Conservation (phyloP, 148 eudicot species). For the Heliamphora exappendiculata region DNA sequence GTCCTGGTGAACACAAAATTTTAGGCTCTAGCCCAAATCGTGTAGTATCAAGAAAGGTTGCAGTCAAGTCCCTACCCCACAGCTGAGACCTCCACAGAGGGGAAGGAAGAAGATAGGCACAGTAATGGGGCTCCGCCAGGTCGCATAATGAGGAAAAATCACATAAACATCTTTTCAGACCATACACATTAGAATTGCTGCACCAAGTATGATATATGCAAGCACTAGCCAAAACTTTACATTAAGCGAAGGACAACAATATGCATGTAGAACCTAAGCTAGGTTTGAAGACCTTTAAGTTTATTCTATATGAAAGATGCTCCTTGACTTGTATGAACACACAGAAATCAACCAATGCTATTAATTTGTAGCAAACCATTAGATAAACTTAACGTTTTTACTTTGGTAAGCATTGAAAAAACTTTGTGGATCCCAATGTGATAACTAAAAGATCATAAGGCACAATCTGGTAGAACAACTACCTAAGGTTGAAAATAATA, state of each 20-base stretch:
- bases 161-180: no score
- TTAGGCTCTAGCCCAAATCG: background rate
- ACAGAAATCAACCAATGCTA: background rate
- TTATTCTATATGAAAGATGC: no score
- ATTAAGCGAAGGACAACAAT: background rate
- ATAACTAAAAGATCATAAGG: background rate
- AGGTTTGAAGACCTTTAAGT: no score
- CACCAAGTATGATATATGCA: no score
- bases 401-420: background rate
- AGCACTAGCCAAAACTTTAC: no score
- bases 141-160: no score
- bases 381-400: background rate
- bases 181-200: background rate
- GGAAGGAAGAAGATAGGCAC: background rate
- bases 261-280: background rate
- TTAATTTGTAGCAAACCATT: background rate
- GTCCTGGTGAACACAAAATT: constrained; percentile 18
- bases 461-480: background rate
- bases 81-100: background rate
- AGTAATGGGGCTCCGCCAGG: background rate
- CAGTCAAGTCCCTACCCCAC: background rate
- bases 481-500: background rate
- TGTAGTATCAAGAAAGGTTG: background rate
- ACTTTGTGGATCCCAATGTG: background rate
- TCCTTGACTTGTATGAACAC: background rate